These are phyloP conservation scores for Drechmeria coniospora DNA, from an alignment of 2,329 filamentous ascomycete genomes.

Conservation along the genomic window DNA sequence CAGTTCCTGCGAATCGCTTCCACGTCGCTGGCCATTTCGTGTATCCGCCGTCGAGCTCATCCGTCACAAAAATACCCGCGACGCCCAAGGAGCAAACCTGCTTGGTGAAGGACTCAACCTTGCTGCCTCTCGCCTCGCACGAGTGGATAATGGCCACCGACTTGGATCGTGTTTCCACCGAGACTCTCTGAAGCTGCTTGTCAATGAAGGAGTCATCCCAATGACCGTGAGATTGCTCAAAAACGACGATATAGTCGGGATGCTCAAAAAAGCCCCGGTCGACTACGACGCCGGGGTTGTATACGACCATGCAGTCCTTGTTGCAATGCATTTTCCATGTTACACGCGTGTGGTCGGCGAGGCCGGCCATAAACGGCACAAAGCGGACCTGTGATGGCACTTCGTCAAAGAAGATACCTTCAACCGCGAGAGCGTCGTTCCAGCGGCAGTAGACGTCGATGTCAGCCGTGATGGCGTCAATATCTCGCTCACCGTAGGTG, in stretches of 20 bases:
- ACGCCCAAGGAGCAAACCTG: constrained; percentile 3
- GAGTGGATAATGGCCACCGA: constrained; percentile 7
- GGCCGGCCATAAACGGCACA: constrained; percentile 9
- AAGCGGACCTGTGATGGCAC: constrained; percentile 16
- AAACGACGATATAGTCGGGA: constrained; percentile 28
- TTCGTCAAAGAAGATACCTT: constrained; percentile 34
- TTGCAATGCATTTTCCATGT: constrained; percentile 4
- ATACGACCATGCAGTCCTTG: constrained; percentile 14
- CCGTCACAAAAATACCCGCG: constrained; percentile 7
- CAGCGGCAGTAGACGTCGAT: constrained; percentile 29
- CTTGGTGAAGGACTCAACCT: background rate
- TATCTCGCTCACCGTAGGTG: constrained; percentile 12
- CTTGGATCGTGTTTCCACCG: constrained; percentile 2
- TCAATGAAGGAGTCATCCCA: constrained; percentile 3
- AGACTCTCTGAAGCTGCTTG: constrained; percentile 1
- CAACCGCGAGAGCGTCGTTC: constrained; percentile 22
- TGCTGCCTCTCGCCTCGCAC: background rate
- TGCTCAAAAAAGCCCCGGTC: constrained; percentile 21
- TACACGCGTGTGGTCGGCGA: constrained; percentile 10
- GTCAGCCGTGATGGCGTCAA: constrained; percentile 15
- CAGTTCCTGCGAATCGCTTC: constrained; percentile 4
- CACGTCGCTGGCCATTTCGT: constrained; percentile 8
- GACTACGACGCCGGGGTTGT: constrained; percentile 29
- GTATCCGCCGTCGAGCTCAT: constrained; percentile 8
- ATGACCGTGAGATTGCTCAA: constrained; percentile 17